Evolutionary conservation across 2,329 filamentous ascomycete species (phyloP), one percentile per base, ranked within the genome.

Genomic region (Pseudogymnoascus verrucosus): DNA sequence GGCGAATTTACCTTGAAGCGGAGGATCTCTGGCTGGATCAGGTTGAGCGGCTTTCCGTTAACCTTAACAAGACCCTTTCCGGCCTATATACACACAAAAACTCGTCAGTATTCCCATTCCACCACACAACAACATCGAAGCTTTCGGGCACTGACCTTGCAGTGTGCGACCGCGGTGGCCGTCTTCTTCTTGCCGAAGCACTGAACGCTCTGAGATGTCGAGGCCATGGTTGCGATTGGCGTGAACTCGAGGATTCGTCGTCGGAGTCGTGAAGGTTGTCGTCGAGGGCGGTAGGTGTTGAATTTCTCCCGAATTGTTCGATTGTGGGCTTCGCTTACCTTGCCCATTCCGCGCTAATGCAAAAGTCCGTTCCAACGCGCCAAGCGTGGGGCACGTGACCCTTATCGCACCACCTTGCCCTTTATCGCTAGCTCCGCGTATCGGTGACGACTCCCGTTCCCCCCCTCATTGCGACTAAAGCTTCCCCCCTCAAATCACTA

Each of bases 181-280:
- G 70, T 92, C 86, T 90, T 91, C 87, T 93, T 93, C 89, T 97
- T 97, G 89, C 93, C 93, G 90, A 98, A 97, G 90, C 92, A 96
- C 87, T 96, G 92, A 76, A 92, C 89, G 81, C 86, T 89, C 82
- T 90, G 88, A 74, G 84, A 82, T 76, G 87, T 82, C 80, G 89
- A 88, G 87, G 73, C 69, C 73, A 74, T 74, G 62, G 60, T 70
- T 64, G 57, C 57, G 61, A 42, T 65, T 63, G 64, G 64, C 57
- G 62, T 39, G 60, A 54, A 36, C 60, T 62, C 42, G 37, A 47
- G 42, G 26, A 62, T 44, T 62, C 28, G 61, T 44, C 39, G 57
- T 31, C 28, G 28, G 28, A 31, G 47, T 57, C 39, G 59, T 60
- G 26, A 28, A 42, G 39, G 28, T 63, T 39, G 60, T 26, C 31